Evolutionary conservation across 176 grass and related monocot genomes (phyloP), one percentile per base, ranked within the genome.

Genomic region (Thinopyrum elongatum): DNA sequence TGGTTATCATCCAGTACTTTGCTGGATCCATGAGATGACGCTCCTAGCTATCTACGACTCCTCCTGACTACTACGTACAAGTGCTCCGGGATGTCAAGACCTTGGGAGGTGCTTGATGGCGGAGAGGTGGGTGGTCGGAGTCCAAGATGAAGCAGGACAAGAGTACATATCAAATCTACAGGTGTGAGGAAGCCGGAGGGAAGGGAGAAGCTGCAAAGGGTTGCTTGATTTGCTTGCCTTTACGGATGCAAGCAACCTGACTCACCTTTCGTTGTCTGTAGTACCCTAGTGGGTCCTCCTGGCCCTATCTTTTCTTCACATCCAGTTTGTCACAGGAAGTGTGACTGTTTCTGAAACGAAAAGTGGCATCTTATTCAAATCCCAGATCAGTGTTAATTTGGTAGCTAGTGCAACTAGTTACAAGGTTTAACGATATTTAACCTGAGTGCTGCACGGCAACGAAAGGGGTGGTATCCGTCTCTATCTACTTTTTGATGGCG

Each of bases 1-100:
- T 83, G 14, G 83, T 57, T 27, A 90, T 63, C 79, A 93, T 80
- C 92, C 92, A 90, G 75, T 84, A 88, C 11, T 80, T 88, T 47
- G 86, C 46, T 71, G 87, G 92, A 79, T 93, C 88, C 92, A 90
- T 93, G 25, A 46, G 25, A 74, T 83, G 29, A 76, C 3, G 73
- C 53, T 58, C 19, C 19, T 58, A 21, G 6, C 51, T 22, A 46
- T 17, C 73, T 76, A 30, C 16, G 12, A 47, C 4, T 47, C 44
- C 73, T 76, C 38, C 35, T 62, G 10, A 79, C 6, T 33, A 74
- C 28, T 30, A 15, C 41, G 3, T 35, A 35, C 47, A 76, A 9
- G 11, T 15, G 28, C 5, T 85, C 60, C 61, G 27, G 53, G 21
- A 74, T 28, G n/a, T 47, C 27, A 58, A 81, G 19, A 73, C 3